Evolutionary conservation across 352 stramenopile species (phyloP).

Genomic region (Saprolegnia parasitica): DNA sequence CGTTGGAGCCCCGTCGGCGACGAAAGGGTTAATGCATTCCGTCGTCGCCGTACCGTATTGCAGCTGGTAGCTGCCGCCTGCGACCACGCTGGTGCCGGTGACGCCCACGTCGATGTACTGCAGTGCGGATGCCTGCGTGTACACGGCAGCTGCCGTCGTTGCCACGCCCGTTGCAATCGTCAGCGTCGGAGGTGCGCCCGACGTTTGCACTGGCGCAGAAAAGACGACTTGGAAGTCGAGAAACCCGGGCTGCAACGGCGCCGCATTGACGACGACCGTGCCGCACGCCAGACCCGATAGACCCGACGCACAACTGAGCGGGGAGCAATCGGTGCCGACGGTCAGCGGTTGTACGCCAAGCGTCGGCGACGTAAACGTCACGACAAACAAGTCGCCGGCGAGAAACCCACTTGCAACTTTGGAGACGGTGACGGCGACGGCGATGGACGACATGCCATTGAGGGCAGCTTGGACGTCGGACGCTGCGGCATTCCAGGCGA

Average conservation of each 20-base stretch:
- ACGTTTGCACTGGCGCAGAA: conserved; percentile 44
- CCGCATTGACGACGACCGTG: conserved; percentile 45
- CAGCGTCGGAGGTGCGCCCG: conserved; percentile 36
- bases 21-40: conserved; percentile 46
- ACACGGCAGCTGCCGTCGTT: conserved; percentile 33
- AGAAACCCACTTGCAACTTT: conserved; percentile 42
- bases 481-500: conserved; percentile 48
- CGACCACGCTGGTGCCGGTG: conserved; percentile 40
- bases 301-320: conserved; percentile 36
- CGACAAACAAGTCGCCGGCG: conserved; percentile 44
- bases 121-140: conserved; percentile 40
- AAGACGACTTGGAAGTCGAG: conserved; percentile 50
- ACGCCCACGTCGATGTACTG: conserved; percentile 64
- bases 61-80: conserved; percentile 47
- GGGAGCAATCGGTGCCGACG: conserved; percentile 34
- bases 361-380: conserved; percentile 52
- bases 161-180: conserved; percentile 39
- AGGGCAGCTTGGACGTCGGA: conserved; percentile 43
- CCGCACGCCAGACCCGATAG: conserved; percentile 36
- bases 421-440: conserved; percentile 38
- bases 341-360: conserved; percentile 43
- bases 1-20: conserved; percentile 41
- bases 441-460: conserved; percentile 40
- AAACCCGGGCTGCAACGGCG: conserved; percentile 38
- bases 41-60: conserved; percentile 45